Evolutionary conservation across 306 rosid species (phyloP).

Genomic region (Citrullus colocynthis): DNA sequence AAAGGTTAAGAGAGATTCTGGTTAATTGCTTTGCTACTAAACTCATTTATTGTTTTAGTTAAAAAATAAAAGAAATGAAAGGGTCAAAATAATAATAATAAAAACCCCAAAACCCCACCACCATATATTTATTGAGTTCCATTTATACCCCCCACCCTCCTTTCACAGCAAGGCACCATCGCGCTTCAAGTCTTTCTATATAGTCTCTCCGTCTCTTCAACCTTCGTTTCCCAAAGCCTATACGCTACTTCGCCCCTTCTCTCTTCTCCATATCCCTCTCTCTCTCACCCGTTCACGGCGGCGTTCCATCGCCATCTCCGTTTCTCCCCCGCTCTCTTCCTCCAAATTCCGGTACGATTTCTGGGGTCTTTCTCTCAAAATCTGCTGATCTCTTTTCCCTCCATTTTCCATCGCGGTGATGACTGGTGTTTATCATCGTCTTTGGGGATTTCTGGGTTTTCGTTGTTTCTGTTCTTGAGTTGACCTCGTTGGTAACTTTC

Average conservation of each 20-base stretch:
- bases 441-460: background rate
- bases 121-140: background rate
- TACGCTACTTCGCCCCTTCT: background rate
- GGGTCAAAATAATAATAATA: no score
- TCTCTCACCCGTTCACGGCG: background rate
- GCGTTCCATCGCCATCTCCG: background rate
- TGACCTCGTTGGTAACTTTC: background rate
- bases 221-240: background rate
- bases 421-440: background rate
- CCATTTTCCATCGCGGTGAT: background rate
- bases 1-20: no score
- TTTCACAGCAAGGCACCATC: background rate
- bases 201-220: background rate
- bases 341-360: background rate
- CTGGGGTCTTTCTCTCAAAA: background rate
- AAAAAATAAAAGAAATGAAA: no score
- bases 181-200: background rate
- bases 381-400: background rate
- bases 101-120: no score
- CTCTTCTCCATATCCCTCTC: no score
- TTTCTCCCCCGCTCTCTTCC: conserved; percentile 7
- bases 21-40: no score
- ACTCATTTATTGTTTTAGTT: no score
- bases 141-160: background rate
- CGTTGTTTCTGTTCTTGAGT: background rate